Evolutionary conservation across 805 yeast genomes (phyloP).

Genomic region (Kazachstania viticola): DNA sequence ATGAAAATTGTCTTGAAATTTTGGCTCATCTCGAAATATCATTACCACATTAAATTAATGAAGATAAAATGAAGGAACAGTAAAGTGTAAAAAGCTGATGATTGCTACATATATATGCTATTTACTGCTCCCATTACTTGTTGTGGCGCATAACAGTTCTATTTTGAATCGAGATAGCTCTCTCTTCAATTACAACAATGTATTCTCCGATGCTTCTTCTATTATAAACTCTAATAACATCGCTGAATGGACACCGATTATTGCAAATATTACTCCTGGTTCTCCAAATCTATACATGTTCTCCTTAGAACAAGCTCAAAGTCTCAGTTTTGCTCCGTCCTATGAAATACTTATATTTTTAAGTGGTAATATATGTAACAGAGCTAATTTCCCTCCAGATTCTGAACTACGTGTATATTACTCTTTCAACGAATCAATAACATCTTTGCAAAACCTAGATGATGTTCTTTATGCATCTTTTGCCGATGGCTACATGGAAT

Average conservation of each 20-base stretch:
- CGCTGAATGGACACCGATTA: slow-evolving; percentile 24
- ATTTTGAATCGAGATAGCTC: too few species aligned
- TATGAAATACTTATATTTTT: slow-evolving; percentile 21
- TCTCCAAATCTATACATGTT: slow-evolving; percentile 16
- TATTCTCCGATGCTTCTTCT: neutral
- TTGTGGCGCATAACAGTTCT: too few species aligned
- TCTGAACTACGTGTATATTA: slow-evolving; percentile 14
- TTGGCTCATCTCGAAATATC: too few species aligned
- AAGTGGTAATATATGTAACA: slow-evolving; percentile 27
- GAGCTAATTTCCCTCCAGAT: slow-evolving; percentile 15
- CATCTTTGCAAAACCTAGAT: too few species aligned
- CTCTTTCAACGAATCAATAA: slow-evolving; percentile 17
- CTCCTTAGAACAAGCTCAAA: slow-evolving; percentile 5
- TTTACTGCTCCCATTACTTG: too few species aligned
- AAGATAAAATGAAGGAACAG: too few species aligned
- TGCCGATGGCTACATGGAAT: slow-evolving; percentile 21
- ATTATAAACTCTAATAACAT: slow-evolving; percentile 21
- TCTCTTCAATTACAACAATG: too few species aligned
- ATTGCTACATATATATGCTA: too few species aligned
- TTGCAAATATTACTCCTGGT: slow-evolving; percentile 19
- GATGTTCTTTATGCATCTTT: slow-evolving; percentile 9
- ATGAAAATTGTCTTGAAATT: too few species aligned
- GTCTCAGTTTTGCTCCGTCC: slow-evolving; percentile 6
- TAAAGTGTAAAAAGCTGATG: too few species aligned
- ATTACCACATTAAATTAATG: too few species aligned